Evolutionary conservation across 208 protist species (phyloP).

Genomic region (Borovskyia barvae): DNA sequence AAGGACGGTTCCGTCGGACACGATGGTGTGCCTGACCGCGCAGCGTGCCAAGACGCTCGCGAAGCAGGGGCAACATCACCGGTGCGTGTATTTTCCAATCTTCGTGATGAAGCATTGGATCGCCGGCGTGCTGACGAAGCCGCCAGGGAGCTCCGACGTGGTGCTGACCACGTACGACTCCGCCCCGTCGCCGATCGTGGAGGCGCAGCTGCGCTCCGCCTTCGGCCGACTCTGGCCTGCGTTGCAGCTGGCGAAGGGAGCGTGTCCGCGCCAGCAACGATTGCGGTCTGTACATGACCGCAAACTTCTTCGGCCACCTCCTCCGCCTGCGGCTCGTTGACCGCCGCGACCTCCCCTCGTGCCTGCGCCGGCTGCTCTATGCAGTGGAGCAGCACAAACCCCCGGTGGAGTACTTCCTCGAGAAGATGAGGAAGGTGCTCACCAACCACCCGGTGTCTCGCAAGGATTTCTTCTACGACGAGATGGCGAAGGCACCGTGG

Average conservation of each 20-base stretch:
- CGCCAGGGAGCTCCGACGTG: neutral
- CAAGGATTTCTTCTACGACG: too few relatives aligned
- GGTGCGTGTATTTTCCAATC: conserved; percentile 6
- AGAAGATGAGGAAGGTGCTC: too few relatives aligned
- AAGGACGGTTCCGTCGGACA: conserved; percentile 1
- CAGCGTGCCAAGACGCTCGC: neutral
- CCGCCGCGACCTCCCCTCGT: too few relatives aligned
- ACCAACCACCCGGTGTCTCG: too few relatives aligned
- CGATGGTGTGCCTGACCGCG: neutral
- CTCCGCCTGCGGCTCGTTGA: too few relatives aligned
- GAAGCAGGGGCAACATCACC: neutral
- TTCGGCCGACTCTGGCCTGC: neutral
- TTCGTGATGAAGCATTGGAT: conserved; percentile 15
- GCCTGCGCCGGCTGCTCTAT: too few relatives aligned
- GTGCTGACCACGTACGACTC: conserved; percentile 2
- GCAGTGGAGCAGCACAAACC: too few relatives aligned
- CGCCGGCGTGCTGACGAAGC: neutral
- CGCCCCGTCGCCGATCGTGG: neutral
- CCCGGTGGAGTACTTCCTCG: too few relatives aligned
- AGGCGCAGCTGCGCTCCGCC: neutral
- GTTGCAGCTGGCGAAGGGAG: neutral
- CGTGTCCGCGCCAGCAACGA: conserved; percentile 9
- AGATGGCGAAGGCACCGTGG: too few relatives aligned
- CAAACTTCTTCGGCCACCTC: conserved; percentile 11
- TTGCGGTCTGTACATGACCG: conserved; percentile 16